Conservation (phyloP, 1,284 basidiomycete species). For the Moesziomyces sp. region DNA sequence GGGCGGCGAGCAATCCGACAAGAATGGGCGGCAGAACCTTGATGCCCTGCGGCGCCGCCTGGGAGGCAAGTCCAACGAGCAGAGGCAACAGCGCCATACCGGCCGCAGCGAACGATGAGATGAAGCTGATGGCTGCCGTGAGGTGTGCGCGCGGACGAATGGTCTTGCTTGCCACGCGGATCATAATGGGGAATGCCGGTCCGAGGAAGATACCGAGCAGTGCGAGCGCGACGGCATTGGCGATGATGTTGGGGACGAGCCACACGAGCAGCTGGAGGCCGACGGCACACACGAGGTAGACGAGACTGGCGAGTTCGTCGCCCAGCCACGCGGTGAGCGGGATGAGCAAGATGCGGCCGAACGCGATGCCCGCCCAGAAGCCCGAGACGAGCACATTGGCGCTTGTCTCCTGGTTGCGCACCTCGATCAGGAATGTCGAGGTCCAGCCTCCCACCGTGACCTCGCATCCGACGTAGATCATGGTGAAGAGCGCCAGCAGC, state of each 20-base stretch:
- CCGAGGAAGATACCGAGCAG: conserved; percentile 50
- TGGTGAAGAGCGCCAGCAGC: conserved; percentile 37
- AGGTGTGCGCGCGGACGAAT: conserved; percentile 48
- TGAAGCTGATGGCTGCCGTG: conserved; percentile 47
- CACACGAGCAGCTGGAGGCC: conserved; percentile 50
- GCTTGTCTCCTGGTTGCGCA: conserved; percentile 19
- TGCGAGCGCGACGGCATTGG: conserved; percentile 48
- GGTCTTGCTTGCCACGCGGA: conserved; percentile 20
- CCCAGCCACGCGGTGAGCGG: conserved; percentile 45
- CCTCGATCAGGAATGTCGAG: conserved; percentile 34
- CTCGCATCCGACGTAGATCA: conserved; percentile 53
- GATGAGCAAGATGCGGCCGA: conserved; percentile 50
- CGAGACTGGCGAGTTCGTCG: conserved; percentile 39
- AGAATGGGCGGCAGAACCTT: conserved; percentile 45
- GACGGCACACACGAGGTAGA: conserved; percentile 46
- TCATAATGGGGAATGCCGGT: conserved; percentile 51
- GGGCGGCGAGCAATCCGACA: conserved; percentile 36
- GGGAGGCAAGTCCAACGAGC: conserved; percentile 41
- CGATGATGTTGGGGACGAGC: conserved; percentile 49
- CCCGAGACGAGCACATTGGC: conserved; percentile 51
- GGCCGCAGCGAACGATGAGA: conserved; percentile 39
- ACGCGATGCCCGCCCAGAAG: conserved; percentile 54
- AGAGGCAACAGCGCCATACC: conserved; percentile 52
- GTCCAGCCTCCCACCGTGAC: conserved; percentile 57
- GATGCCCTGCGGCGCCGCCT: conserved; percentile 42